A percentile compares a stretch with the other conserved stretches of the same genome.
Evolutionary conservation across 2,329 filamentous ascomycete genomes (phyloP).

Genomic region (Triangularia verruculosa): DNA sequence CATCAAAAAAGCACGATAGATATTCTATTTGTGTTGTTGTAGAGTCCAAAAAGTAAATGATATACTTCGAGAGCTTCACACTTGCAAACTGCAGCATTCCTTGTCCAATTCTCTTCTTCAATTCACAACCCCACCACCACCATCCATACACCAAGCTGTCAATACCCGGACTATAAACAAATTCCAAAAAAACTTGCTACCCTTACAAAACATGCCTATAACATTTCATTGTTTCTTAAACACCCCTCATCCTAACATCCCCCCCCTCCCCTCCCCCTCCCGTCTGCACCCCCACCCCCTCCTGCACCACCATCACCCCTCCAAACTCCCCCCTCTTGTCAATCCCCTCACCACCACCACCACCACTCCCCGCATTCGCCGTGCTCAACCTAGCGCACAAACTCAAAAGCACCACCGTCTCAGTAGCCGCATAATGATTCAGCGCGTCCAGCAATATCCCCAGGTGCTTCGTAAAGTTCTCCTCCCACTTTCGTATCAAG

Average conservation of each 20-base stretch:
- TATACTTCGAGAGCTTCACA: too few relatives aligned
- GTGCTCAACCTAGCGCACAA: constrained; percentile 80
- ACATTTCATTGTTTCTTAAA: not conserved
- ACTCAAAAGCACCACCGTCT: constrained; percentile 90
- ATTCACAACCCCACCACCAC: not conserved
- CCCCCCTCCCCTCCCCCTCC: not conserved
- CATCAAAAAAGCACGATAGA: too few relatives aligned
- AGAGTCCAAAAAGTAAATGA: too few relatives aligned
- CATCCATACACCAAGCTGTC: not conserved
- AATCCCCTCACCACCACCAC: too few relatives aligned
- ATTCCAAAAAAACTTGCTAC: not conserved
- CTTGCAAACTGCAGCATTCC: too few relatives aligned
- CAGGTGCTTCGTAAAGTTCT: constrained; percentile 86
- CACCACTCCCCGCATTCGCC: constrained; percentile 73
- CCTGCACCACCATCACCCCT: not conserved
- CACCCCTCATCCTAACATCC: not conserved
- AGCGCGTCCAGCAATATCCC: constrained; percentile 92
- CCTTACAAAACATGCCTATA: not conserved
- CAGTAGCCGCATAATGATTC: constrained; percentile 95
- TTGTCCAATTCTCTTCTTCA: not conserved
- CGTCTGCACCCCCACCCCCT: not conserved
- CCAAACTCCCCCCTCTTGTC: constrained; percentile 40
- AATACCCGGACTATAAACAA: not conserved
- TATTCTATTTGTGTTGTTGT: too few relatives aligned
- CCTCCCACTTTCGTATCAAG: constrained; percentile 86